Base-by-base conservation (phyloP, 2,329 filamentous ascomycete species). In the Verticillium tricorpus region DNA sequence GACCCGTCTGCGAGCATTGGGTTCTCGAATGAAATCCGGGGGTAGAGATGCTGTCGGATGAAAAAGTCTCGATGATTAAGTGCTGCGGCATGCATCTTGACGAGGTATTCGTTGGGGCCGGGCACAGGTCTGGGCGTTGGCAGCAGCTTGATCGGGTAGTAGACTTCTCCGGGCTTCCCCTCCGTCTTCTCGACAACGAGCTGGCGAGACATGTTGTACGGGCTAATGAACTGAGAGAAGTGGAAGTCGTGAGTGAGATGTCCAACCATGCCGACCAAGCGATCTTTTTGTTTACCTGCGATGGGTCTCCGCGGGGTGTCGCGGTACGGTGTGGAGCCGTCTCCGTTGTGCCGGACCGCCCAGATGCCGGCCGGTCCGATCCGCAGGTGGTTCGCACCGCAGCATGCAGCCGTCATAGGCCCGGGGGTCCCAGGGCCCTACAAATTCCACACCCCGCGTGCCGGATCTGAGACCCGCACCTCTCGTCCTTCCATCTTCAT, bases 41-140 rank as follows among this genome's bases (percentile, higher is more conserved):
- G 94, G 79, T 98, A 98, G 52, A 96, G 86, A 72, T 93, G 89
- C 74, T 95, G 93, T 60, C 94, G 91, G 76, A 96, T 90, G 79
- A 97, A 98, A 68, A 96, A 86, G 75, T 98, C 94, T 69, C 93
- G 90, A 79, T 98, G 94, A 80, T 98, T 98, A 58, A 98, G 87
- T 15, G 94, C 90, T 1, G 89, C 91, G 58, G 93, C 91, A 39
- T 85, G 84, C 71, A 98, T 80, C 70, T 86, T 86, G 65, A 98
- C 80, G 8, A 96, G 81, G 66, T 97, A 80, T 73, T 97, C 84
- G 65, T 81, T 81, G 15, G 84, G 83, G 31, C 85, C 83, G 0
- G 89, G 89, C 2, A 78, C 80, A 32, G 89, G 89, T 65, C 82
- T 81, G 60, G 88, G 83, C 17, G 89, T 76, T 34, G 86, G 78